Percentiles rank a stretch among this genome's conserved stretches.
Conservation (phyloP, 1,139 yeast species). For the Geotrichum bryndzae region DNA sequence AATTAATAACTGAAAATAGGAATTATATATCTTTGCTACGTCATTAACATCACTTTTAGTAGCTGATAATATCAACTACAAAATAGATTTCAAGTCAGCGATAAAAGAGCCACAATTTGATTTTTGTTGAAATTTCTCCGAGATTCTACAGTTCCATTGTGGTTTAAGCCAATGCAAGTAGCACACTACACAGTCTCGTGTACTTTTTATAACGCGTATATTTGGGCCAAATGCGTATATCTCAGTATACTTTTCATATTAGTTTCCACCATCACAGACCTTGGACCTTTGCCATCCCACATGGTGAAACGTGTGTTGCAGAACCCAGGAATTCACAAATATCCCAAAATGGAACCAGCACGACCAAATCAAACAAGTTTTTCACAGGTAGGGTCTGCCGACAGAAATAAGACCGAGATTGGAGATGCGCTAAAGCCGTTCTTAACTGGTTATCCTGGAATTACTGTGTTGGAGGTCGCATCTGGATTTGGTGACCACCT, state of each 20-base stretch:
- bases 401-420: slow-evolving; percentile 2
- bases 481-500: slow-evolving; percentile 12
- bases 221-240: not conserved
- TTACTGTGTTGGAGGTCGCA: slow-evolving; percentile 6
- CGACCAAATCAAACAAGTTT: not conserved
- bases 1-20: too few relatives aligned
- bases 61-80: too few relatives aligned
- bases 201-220: too few relatives aligned
- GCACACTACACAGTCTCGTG: too few relatives aligned
- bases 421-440: not conserved
- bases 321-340: not conserved
- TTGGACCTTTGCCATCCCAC: not conserved
- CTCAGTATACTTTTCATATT: not conserved
- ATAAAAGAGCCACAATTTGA: too few relatives aligned
- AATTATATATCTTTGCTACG: too few relatives aligned
- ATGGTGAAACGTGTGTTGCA: not conserved
- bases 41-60: too few relatives aligned
- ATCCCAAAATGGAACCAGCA: not conserved
- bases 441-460: not conserved
- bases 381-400: slow-evolving; percentile 4
- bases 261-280: not conserved
- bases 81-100: too few relatives aligned
- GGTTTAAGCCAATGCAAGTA: too few relatives aligned
- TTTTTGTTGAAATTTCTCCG: too few relatives aligned
- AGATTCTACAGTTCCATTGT: too few relatives aligned